These are phyloP conservation scores for Moniliella sp. DNA, from an alignment of 1,284 basidiomycete genomes.

Conservation along the genomic window DNA sequence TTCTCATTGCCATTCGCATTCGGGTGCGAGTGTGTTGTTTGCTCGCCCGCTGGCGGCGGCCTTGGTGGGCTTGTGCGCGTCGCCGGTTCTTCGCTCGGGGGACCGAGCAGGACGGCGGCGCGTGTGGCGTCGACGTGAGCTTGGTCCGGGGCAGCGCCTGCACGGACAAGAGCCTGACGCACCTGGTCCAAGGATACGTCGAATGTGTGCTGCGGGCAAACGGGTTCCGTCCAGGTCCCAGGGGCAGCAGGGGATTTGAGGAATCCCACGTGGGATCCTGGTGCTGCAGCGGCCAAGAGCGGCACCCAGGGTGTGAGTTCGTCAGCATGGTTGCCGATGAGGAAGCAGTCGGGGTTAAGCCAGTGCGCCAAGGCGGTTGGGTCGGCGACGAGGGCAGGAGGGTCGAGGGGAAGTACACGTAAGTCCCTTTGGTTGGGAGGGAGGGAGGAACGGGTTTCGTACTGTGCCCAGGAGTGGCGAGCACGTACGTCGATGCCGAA, in stretches of 20 bases:
- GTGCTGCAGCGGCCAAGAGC: conserved; percentile 16
- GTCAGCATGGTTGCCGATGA: conserved; percentile 88
- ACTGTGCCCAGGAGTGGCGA: conserved; percentile 57
- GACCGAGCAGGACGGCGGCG: conserved; percentile 7
- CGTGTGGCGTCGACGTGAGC: conserved; percentile 6
- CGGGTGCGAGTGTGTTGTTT: too few relatives aligned
- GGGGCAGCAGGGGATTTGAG: too few relatives aligned
- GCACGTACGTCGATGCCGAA: conserved; percentile 62
- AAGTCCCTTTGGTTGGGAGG: conserved; percentile 35
- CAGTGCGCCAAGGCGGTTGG: too few relatives aligned
- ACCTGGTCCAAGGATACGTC: conserved; percentile 4
- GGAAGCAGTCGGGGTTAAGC: conserved; percentile 42
- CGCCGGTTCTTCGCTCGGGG: conserved; percentile 8
- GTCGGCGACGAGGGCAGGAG: conserved; percentile 2
- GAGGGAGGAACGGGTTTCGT: conserved; percentile 34
- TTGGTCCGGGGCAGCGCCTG: conserved; percentile 8
- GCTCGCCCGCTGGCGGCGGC: too few relatives aligned
- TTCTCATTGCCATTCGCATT: too few relatives aligned
- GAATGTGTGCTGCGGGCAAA: conserved; percentile 43
- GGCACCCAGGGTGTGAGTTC: conserved; percentile 51
- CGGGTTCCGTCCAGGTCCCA: conserved; percentile 85
- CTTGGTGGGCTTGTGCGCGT: conserved; percentile 18
- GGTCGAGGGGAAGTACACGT: conserved; percentile 6
- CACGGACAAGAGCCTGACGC: conserved; percentile 35
- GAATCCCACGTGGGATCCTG: conserved; percentile 45